These are phyloP conservation scores for Cyberlindnera maclurae DNA, from an alignment of 805 yeast species.

Conservation along the genomic window DNA sequence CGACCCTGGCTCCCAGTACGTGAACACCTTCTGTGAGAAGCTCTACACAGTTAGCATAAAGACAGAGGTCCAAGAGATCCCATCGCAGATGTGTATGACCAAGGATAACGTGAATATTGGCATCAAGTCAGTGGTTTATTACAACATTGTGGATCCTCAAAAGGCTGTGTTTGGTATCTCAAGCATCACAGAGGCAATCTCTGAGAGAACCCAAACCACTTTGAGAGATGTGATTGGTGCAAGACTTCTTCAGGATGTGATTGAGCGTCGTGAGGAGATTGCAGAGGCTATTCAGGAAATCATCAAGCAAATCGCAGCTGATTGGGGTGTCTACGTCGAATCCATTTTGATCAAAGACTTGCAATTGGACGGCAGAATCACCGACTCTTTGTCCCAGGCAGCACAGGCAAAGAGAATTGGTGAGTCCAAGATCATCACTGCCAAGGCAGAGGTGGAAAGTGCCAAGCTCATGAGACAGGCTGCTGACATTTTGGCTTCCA, in stretches of 20 bases:
- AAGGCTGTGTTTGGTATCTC: slow-evolving; percentile 54
- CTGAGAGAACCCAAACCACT: slow-evolving; percentile 67
- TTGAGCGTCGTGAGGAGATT: slow-evolving; percentile 65
- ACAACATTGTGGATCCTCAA: slow-evolving; percentile 61
- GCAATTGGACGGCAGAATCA: slow-evolving; percentile 45
- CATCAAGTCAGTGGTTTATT: slow-evolving; percentile 62
- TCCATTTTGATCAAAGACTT: slow-evolving; percentile 63
- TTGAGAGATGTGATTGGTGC: slow-evolving; percentile 67
- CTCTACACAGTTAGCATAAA: slow-evolving; percentile 44
- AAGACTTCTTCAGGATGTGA: slow-evolving; percentile 59
- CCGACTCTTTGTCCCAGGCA: slow-evolving; percentile 59
- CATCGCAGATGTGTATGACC: slow-evolving; percentile 65
- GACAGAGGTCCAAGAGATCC: slow-evolving; percentile 55
- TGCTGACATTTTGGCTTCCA: slow-evolving; percentile 66
- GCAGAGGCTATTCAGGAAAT: slow-evolving; percentile 57
- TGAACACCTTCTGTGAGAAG: slow-evolving; percentile 58
- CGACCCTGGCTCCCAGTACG: slow-evolving; percentile 62
- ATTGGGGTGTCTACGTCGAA: slow-evolving; percentile 69
- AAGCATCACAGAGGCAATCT: slow-evolving; percentile 46
- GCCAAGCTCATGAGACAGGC: slow-evolving; percentile 75
- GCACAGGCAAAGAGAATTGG: slow-evolving; percentile 73
- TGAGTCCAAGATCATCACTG: slow-evolving; percentile 68
- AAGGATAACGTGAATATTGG: slow-evolving; percentile 57
- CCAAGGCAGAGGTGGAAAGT: slow-evolving; percentile 68
- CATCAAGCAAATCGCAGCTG: slow-evolving; percentile 52